These are phyloP conservation scores for Protea cynaroides DNA, from an alignment of 164 flowering plant genomes.

Conservation along the genomic window DNA sequence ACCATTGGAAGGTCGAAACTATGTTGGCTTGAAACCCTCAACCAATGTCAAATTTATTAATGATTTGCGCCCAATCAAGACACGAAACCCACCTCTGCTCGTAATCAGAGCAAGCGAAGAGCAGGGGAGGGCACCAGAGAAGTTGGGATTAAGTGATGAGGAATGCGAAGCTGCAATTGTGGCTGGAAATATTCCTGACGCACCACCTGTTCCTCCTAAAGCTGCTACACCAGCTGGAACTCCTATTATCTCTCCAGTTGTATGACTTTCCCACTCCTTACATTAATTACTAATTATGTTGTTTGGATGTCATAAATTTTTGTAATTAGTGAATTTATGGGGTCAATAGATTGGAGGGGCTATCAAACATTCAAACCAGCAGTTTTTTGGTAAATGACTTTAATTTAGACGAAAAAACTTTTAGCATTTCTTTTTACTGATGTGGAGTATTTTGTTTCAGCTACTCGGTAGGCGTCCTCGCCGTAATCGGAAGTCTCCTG, in stretches of 20 bases:
- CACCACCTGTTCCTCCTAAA: conserved; percentile 68
- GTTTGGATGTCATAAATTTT: neutral
- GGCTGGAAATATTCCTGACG: conserved; percentile 72
- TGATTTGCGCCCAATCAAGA: conserved; percentile 7
- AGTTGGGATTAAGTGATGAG: conserved; percentile 43
- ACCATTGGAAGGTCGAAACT: conserved; percentile 12
- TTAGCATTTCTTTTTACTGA: too few relatives aligned
- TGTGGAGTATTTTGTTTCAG: conserved; percentile 8
- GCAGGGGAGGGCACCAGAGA: conserved; percentile 25
- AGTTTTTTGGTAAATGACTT: too few relatives aligned
- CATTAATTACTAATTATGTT: neutral
- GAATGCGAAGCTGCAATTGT: conserved; percentile 91
- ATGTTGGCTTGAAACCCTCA: conserved; percentile 17
- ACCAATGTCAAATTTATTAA: conserved; percentile 6
- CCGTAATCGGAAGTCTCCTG: conserved; percentile 73
- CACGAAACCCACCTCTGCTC: conserved; percentile 5
- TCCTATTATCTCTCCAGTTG: conserved; percentile 61
- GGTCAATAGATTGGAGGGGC: too few relatives aligned
- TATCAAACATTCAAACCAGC: too few relatives aligned
- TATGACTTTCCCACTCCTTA: conserved; percentile 14
- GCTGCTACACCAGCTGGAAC: conserved; percentile 75
- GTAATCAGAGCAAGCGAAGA: conserved; percentile 41
- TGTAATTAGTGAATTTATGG: neutral
- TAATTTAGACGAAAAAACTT: too few relatives aligned
- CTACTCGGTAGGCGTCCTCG: conserved; percentile 62